phyloP scores from a whole-genome alignment of 108 stramenopile genomes.

The Seminavis robusta region DNA sequence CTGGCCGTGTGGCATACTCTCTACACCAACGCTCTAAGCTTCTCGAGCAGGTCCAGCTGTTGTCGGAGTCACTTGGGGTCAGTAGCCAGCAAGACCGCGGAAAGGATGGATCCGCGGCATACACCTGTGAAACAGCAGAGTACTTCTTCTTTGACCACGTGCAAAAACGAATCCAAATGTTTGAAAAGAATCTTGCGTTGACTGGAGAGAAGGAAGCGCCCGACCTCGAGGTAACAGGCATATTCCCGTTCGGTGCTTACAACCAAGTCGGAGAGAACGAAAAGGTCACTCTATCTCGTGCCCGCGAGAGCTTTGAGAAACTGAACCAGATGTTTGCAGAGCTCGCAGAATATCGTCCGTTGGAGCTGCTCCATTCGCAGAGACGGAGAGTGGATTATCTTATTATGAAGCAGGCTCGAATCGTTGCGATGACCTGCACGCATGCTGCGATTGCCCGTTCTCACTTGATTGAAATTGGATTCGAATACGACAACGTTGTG shows the following conservation, averaged over 20 bases:
- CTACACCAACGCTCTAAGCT: slow-evolving; percentile 73
- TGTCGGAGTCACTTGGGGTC: slow-evolving; percentile 85
- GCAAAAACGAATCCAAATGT: slow-evolving; percentile 45
- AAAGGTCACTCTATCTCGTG: slow-evolving; percentile 25
- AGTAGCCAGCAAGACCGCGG: slow-evolving; percentile 74
- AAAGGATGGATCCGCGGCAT: slow-evolving; percentile 73
- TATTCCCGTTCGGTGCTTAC: slow-evolving; percentile 68
- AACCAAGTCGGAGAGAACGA: slow-evolving; percentile 29
- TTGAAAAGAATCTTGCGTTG: slow-evolving; percentile 25
- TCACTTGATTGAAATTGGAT: slow-evolving; percentile 89
- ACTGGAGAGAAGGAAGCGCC: background rate
- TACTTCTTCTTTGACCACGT: slow-evolving; percentile 82
- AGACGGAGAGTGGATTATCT: slow-evolving; percentile 92
- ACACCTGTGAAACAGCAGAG: slow-evolving; percentile 94
- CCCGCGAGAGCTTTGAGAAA: slow-evolving; percentile 32
- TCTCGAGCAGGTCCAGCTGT: slow-evolving; percentile 83
- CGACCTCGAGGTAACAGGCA: slow-evolving; percentile 9
- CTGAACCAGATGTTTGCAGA: slow-evolving; percentile 85
- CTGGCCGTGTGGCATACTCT: slow-evolving; percentile 90
- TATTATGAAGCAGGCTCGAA: slow-evolving; percentile 91
- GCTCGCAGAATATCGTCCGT: slow-evolving; percentile 89
- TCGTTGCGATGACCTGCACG: slow-evolving; percentile 99
- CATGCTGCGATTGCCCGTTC: slow-evolving; percentile 95
- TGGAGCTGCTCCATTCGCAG: slow-evolving; percentile 94
- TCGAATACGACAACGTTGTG: slow-evolving; percentile 97